These are phyloP conservation scores for Sporothrix phasma DNA, from an alignment of 2,329 filamentous ascomycete species.

Conservation along the genomic window DNA sequence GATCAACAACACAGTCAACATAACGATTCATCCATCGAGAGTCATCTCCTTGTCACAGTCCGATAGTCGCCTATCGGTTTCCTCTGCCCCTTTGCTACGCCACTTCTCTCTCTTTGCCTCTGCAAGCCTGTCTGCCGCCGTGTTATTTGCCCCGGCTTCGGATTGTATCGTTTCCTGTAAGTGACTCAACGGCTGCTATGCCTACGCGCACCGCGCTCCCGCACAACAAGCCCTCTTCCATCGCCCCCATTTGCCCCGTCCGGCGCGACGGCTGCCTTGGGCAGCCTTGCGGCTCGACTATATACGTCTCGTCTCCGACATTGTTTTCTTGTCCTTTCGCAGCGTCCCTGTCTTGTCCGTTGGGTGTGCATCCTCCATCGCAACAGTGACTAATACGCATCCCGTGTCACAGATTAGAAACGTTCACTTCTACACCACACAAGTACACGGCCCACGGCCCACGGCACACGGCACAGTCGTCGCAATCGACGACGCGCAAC, in stretches of 20 bases:
- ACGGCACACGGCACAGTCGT: background rate
- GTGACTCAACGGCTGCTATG: slow-evolving; percentile 24
- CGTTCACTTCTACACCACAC: background rate
- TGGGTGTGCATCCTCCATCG: background rate
- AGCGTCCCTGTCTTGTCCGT: background rate
- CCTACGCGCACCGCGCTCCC: slow-evolving; percentile 15
- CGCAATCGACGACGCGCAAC: background rate
- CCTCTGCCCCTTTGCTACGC: slow-evolving; percentile 33
- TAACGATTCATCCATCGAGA: slow-evolving; percentile 39
- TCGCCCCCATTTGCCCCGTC: slow-evolving; percentile 27
- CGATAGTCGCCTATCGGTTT: slow-evolving; percentile 45
- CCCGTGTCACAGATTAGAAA: slow-evolving; percentile 4
- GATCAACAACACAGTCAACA: slow-evolving; percentile 37
- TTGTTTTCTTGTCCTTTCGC: background rate
- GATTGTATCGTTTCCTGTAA: slow-evolving; percentile 26
- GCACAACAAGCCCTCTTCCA: slow-evolving; percentile 20
- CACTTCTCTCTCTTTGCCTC: slow-evolving; percentile 19
- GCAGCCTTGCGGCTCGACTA: background rate
- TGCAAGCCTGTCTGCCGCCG: slow-evolving; percentile 17
- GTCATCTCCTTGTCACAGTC: slow-evolving; percentile 50
- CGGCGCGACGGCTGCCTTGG: background rate
- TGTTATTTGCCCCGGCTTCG: slow-evolving; percentile 23
- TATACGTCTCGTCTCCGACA: too few relatives aligned
- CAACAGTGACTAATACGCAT: slow-evolving; percentile 1
- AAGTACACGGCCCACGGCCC: background rate